Evolutionary conservation across 2,329 filamentous ascomycete species (phyloP), one percentile per base, ranked within the genome.

Genomic region (Penicillium sp.): DNA sequence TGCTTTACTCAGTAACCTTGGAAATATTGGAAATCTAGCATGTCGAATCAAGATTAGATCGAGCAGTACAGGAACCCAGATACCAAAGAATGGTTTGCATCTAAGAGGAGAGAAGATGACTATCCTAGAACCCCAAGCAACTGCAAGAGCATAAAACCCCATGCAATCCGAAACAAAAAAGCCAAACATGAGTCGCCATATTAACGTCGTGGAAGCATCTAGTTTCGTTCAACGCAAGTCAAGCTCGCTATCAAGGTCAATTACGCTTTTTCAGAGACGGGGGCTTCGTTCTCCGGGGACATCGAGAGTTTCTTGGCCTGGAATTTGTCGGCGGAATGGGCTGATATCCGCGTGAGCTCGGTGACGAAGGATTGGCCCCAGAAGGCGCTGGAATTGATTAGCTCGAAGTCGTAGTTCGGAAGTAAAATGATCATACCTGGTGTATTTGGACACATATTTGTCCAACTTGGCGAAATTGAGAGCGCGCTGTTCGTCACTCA

Each of bases 401-500:
- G 60, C 50, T 15, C 20, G 28, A 29, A 1, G 44, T 31, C 23
- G 20, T 29, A 15, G 9, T 25, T 48, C 4, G 8, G 4, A 20
- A 10, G 23, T 2, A 3, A 28, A 24, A 7, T n/a, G 6, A 6
- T 18, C 71, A 46, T 69, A 82, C 80, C 80, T 95, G 1, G 93
- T 98, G 74, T 96, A 97, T 75, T 95, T 96, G 73, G 91, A 92
- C 52, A 97, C 89, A 66, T 97, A 97, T 72, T 88, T 88, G 67
- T 93, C 88, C 51, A 98, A 78, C 72, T 96, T 96, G 67, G 86
- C 83, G 75, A 89, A 96, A 72, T 96, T 96, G 49, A 85, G 77
- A 52, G 86, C 83, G 46, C 90, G 84, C 73, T 93, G 87, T 71
- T 95, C 91, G 15, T 90, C 83, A 46, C 86, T 86, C 89, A 97